These are phyloP conservation scores for Claviceps africana DNA, from an alignment of 2,329 filamentous ascomycete species.

Conservation along the genomic window DNA sequence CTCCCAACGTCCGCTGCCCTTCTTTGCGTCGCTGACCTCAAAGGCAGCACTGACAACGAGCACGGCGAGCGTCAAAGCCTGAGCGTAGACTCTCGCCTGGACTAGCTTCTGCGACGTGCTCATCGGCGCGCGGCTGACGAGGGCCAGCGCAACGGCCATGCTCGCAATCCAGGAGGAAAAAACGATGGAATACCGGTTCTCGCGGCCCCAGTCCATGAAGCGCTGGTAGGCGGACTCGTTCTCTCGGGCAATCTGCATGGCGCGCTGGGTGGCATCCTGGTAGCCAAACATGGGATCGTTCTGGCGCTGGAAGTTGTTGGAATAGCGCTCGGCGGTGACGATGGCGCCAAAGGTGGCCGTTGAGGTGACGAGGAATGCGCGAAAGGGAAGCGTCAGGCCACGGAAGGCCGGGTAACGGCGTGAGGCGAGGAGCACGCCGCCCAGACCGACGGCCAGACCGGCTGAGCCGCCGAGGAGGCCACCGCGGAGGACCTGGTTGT, in stretches of 20 bases:
- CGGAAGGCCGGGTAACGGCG: slow-evolving; percentile 66
- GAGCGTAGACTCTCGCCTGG: slow-evolving; percentile 87
- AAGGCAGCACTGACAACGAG: slow-evolving; percentile 71
- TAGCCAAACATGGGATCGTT: slow-evolving; percentile 56
- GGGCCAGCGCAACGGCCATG: slow-evolving; percentile 58
- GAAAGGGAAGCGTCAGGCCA: slow-evolving; percentile 74
- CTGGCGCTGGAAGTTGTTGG: slow-evolving; percentile 49
- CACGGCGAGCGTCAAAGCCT: slow-evolving; percentile 75
- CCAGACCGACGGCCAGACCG: slow-evolving; percentile 53
- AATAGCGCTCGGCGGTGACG: slow-evolving; percentile 65
- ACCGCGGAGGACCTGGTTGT: slow-evolving; percentile 64
- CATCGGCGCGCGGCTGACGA: slow-evolving; percentile 67
- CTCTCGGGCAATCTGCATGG: slow-evolving; percentile 38
- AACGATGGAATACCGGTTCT: slow-evolving; percentile 80
- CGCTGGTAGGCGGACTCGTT: slow-evolving; percentile 44
- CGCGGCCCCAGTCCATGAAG: slow-evolving; percentile 57
- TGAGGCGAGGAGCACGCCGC: slow-evolving; percentile 53
- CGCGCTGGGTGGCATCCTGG: slow-evolving; percentile 46
- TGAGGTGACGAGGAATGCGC: slow-evolving; percentile 77
- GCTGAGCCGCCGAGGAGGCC: slow-evolving; percentile 58
- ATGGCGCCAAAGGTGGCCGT: slow-evolving; percentile 76
- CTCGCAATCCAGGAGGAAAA: slow-evolving; percentile 67
- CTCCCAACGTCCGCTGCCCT: slow-evolving; percentile 68
- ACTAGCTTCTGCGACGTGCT: slow-evolving; percentile 74
- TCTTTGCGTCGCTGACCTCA: slow-evolving; percentile 64